phyloP scores from a whole-genome alignment of 345 rosid genomes.

The Aethionema arabicum region DNA sequence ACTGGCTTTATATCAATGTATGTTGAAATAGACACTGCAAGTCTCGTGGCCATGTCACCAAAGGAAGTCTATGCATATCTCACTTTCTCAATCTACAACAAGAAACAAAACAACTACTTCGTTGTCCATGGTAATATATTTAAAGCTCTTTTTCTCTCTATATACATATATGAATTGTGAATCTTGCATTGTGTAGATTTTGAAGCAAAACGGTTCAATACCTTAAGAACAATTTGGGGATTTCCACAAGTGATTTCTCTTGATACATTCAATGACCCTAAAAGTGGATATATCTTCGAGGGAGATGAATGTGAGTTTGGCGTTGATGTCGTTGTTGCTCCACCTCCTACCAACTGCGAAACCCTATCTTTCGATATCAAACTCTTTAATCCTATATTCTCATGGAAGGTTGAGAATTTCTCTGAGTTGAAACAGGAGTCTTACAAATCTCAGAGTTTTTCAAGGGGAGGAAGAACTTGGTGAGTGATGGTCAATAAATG shows the following conservation, averaged over 20 bases:
- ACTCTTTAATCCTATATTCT: neutral
- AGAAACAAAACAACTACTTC: no score
- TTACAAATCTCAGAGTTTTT: neutral
- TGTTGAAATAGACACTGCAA: no score
- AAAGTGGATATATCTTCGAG: conserved; percentile 14
- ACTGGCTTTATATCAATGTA: conserved; percentile 13
- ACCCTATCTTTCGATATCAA: neutral
- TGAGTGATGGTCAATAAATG: no score
- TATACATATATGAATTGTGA: neutral
- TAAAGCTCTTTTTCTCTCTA: neutral
- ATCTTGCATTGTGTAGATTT: conserved; percentile 16
- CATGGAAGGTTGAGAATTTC: neutral
- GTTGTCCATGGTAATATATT: neutral
- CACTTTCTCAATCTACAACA: no score
- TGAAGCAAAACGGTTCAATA: no score
- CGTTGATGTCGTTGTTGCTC: conserved; percentile 17
- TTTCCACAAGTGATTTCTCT: conserved; percentile 5
- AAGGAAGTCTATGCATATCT: no score
- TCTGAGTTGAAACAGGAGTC: neutral
- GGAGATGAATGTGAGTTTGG: conserved; percentile 23
- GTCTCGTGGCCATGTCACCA: no score
- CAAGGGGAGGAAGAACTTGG: conserved; percentile 16
- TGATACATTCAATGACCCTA: conserved; percentile 1
- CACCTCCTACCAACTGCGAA: conserved; percentile 6
- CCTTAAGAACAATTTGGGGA: conserved; percentile 10